Conservation (phyloP, 2,329 filamentous ascomycete species). For the Dothidotthia symphoricarpi region DNA sequence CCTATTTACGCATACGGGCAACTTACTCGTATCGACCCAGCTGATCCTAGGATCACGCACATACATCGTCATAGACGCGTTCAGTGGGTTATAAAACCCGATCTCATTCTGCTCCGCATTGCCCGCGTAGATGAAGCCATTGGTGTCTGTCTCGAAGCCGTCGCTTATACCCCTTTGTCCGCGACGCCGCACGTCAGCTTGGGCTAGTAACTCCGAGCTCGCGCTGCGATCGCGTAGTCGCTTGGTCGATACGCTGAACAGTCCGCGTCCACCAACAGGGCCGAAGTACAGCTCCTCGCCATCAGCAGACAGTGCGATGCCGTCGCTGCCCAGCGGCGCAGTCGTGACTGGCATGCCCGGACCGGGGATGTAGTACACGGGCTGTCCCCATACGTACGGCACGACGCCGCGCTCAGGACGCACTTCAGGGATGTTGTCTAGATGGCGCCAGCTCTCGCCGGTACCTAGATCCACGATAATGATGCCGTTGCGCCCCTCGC, state of each 20-base stretch:
- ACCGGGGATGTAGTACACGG: conserved; percentile 45
- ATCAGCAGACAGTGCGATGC: conserved; percentile 52
- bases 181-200: conserved; percentile 44
- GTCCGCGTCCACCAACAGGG: conserved; percentile 45
- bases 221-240: conserved; percentile 42
- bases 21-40: conserved; percentile 51
- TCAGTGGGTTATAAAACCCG: conserved; percentile 46
- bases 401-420: conserved; percentile 48
- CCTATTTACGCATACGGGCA: background rate
- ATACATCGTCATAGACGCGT: conserved; percentile 46
- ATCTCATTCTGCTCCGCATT: conserved; percentile 49
- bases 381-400: conserved; percentile 50
- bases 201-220: conserved; percentile 46
- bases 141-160: conserved; percentile 54
- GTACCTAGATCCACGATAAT: conserved; percentile 52
- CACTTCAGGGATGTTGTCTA: conserved; percentile 46
- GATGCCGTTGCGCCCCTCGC: conserved; percentile 51
- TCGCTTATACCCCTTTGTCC: conserved; percentile 53
- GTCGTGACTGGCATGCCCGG: conserved; percentile 40
- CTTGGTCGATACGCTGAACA: conserved; percentile 49
- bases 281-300: conserved; percentile 51
- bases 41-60: conserved; percentile 50
- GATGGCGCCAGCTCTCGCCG: conserved; percentile 52
- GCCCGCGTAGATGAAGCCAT: conserved; percentile 51
- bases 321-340: conserved; percentile 50